A percentile compares a stretch with the other conserved stretches of the same genome.
These are phyloP conservation scores for Phlebopus sp. DNA, from an alignment of 1,284 basidiomycete species.

Conservation along the genomic window DNA sequence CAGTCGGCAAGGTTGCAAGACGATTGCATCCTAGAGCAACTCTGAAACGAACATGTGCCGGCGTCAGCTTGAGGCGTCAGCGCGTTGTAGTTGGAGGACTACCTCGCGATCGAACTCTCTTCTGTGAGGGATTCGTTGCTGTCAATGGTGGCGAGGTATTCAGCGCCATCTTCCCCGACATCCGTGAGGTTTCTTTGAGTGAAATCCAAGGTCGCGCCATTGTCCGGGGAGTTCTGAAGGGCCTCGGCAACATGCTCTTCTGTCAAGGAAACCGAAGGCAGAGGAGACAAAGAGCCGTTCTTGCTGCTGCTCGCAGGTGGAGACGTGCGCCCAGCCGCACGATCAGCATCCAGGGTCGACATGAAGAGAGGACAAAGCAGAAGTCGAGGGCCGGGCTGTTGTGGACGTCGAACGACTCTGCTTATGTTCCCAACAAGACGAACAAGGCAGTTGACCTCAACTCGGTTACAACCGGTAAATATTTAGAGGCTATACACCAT, in stretches of 20 bases:
- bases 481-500: conserved; percentile 21
- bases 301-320: conserved; percentile 22
- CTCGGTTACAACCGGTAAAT: conserved; percentile 28
- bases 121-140: conserved; percentile 48
- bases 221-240: conserved; percentile 65
- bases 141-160: conserved; percentile 67
- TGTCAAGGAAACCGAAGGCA: conserved; percentile 45
- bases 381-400: conserved; percentile 13
- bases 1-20: conserved; percentile 75
- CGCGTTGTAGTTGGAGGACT: conserved; percentile 23
- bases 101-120: conserved; percentile 71
- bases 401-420: conserved; percentile 15
- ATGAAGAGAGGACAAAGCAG: conserved; percentile 19
- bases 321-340: conserved; percentile 28
- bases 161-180: conserved; percentile 69
- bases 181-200: conserved; percentile 75
- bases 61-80: conserved; percentile 7
- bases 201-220: conserved; percentile 79
- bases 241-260: conserved; percentile 65
- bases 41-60: conserved; percentile 38
- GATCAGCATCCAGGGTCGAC: conserved; percentile 35
- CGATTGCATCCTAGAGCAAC: conserved; percentile 88
- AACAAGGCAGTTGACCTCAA: conserved; percentile 16
- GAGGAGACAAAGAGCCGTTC: conserved; percentile 26
- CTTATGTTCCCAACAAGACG: conserved; percentile 19